Conservation (phyloP, 2,329 filamentous ascomycete species). For the Chrysosporium keratinophilum region DNA sequence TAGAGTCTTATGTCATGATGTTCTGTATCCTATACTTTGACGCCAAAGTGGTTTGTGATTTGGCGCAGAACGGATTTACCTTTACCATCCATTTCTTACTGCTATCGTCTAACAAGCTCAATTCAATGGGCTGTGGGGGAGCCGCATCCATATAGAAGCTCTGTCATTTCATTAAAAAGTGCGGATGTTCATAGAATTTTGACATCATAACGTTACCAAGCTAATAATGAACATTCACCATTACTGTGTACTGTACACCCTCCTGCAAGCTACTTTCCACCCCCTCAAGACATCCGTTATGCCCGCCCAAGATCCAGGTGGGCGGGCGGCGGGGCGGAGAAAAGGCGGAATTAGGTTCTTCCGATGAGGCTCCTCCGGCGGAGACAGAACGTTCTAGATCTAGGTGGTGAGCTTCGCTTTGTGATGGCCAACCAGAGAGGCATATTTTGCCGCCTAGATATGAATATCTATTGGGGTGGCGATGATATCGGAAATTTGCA, state of each 20-base stretch:
- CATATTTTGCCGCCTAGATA: background rate
- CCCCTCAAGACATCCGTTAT: too few species aligned
- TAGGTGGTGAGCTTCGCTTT: background rate
- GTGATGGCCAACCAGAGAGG: background rate
- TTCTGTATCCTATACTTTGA: background rate
- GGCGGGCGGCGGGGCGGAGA: constrained; percentile 4
- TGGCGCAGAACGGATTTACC: background rate
- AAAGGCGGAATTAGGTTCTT: background rate
- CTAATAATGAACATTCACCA: too few species aligned
- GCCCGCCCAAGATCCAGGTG: too few species aligned
- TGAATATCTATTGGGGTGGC: background rate
- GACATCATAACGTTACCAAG: too few species aligned
- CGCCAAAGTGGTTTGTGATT: background rate
- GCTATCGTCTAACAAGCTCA: background rate
- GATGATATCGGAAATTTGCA: background rate
- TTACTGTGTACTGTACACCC: too few species aligned
- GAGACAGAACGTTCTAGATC: constrained; percentile 2
- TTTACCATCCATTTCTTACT: background rate
- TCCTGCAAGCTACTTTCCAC: too few species aligned
- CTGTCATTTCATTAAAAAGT: too few species aligned
- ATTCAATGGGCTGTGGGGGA: background rate
- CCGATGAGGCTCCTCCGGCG: background rate
- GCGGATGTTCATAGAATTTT: too few species aligned
- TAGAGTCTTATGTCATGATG: background rate
- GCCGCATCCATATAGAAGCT: too few species aligned